A percentile compares a stretch with the other conserved stretches of the same genome.
Evolutionary conservation across 73 alveolate species (phyloP).

Genomic region (Tetrahymena elliotti): DNA sequence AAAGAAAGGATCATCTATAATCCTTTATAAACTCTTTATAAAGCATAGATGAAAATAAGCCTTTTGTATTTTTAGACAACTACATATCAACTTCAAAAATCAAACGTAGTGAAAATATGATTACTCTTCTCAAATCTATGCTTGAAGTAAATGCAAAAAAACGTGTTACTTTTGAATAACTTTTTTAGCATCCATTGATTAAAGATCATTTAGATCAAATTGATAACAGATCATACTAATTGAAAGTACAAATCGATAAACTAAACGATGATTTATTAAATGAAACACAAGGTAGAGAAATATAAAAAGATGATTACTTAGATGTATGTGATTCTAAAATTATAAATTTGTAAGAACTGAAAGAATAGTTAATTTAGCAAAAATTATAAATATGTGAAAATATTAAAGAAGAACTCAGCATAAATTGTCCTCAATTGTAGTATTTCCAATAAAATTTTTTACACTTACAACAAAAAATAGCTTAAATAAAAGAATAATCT

Average conservation of each 20-base stretch:
- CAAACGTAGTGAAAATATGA: neutral
- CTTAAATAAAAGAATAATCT: too few relatives aligned
- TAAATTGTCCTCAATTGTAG: neutral
- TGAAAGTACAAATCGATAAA: neutral
- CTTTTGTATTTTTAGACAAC: neutral
- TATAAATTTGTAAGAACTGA: neutral
- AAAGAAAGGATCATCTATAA: neutral
- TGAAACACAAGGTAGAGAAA: neutral
- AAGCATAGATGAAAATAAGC: neutral
- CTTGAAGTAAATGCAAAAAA: neutral
- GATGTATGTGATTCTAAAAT: neutral
- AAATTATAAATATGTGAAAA: neutral
- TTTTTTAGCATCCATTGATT: neutral
- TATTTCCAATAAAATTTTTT: too few relatives aligned
- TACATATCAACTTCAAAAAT: neutral
- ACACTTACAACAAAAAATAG: neutral
- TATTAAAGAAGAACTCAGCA: neutral
- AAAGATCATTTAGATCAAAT: neutral
- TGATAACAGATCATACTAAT: neutral
- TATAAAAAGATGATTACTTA: neutral
- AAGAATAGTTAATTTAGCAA: neutral
- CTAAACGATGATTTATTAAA: neutral
- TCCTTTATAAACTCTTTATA: neutral
- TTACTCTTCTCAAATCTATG: neutral
- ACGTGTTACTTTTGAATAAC: neutral